These are phyloP conservation scores for Aspergillus nanangensis DNA, from an alignment of 495 filamentous ascomycete genomes.

Conservation along the genomic window DNA sequence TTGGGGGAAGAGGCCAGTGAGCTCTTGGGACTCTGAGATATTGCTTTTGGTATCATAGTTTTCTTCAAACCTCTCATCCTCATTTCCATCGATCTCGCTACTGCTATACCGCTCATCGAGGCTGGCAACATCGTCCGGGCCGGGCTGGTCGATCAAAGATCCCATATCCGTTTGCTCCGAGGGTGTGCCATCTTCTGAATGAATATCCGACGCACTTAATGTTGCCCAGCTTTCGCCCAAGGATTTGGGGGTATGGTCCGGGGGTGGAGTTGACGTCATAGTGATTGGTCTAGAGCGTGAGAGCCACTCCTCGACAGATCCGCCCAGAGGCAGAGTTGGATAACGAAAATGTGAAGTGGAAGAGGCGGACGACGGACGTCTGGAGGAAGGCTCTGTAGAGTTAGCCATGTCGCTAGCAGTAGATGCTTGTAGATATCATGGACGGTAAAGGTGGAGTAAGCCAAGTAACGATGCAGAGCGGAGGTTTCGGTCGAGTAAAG, in stretches of 20 bases:
- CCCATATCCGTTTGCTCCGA: constrained; percentile 43
- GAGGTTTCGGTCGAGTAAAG: constrained; percentile 7
- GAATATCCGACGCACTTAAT: constrained; percentile 40
- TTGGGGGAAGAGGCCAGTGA: constrained; percentile 36
- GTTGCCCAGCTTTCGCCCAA: constrained; percentile 47
- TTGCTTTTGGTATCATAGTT: constrained; percentile 24
- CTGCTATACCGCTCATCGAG: constrained; percentile 40
- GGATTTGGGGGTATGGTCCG: constrained; percentile 22
- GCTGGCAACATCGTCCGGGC: constrained; percentile 44
- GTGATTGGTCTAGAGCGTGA: constrained; percentile 40
- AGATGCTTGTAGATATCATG: constrained; percentile 16
- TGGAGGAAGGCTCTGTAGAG: constrained; percentile 30
- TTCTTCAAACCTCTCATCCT: constrained; percentile 22
- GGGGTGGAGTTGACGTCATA: constrained; percentile 32
- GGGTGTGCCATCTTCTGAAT: constrained; percentile 41
- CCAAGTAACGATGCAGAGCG: constrained; percentile 13
- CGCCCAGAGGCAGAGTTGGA: constrained; percentile 40
- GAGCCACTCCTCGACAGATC: constrained; percentile 45
- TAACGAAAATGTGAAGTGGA: constrained; percentile 36
- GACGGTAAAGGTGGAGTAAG: constrained; percentile 12
- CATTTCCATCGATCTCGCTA: constrained; percentile 30
- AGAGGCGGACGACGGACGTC: constrained; percentile 24
- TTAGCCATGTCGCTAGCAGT: constrained; percentile 33
- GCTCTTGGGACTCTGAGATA: constrained; percentile 35
- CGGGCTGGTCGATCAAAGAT: constrained; percentile 41